These are phyloP conservation scores for Rosa multiflora DNA, from an alignment of 306 rosid genomes.

Conservation along the genomic window DNA sequence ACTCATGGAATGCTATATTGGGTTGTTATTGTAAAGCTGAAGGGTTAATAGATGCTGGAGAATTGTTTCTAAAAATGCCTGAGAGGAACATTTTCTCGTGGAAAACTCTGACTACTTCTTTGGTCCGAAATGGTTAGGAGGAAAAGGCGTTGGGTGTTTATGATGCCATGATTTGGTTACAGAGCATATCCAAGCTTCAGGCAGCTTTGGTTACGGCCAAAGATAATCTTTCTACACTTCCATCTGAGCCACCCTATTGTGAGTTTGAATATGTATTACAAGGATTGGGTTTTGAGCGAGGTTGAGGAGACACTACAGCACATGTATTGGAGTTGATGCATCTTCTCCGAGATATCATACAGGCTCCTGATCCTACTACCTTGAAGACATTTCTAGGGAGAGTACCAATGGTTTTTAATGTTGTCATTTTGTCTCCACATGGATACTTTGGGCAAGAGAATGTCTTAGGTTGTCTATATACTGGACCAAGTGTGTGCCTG, in stretches of 20 bases:
- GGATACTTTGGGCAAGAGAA: conserved; percentile 90
- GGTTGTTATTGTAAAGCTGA: no score
- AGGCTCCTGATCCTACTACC: conserved; percentile 87
- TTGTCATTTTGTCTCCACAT: conserved; percentile 78
- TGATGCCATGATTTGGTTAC: conserved; percentile 15
- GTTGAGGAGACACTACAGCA: conserved; percentile 85
- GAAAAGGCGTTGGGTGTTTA: no score
- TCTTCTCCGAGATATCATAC: conserved; percentile 82
- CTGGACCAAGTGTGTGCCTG: conserved; percentile 86
- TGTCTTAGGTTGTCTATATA: conserved; percentile 82
- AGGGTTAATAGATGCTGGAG: no score
- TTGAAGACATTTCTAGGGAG: conserved; percentile 88
- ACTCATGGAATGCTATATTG: no score
- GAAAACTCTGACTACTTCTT: no score
- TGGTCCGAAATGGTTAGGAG: no score
- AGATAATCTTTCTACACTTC: conserved; percentile 63
- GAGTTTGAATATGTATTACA: conserved; percentile 84
- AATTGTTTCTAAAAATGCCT: no score
- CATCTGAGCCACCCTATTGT: conserved; percentile 47
- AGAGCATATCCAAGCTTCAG: conserved; percentile 58
- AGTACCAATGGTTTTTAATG: conserved; percentile 76
- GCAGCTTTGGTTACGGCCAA: conserved; percentile 62
- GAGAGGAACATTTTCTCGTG: no score
- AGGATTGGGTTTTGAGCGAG: conserved; percentile 89
- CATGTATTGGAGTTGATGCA: conserved; percentile 69